phyloP scores from a whole-genome alignment of 179 eudicot species.

The Heliamphora pulchella region DNA sequence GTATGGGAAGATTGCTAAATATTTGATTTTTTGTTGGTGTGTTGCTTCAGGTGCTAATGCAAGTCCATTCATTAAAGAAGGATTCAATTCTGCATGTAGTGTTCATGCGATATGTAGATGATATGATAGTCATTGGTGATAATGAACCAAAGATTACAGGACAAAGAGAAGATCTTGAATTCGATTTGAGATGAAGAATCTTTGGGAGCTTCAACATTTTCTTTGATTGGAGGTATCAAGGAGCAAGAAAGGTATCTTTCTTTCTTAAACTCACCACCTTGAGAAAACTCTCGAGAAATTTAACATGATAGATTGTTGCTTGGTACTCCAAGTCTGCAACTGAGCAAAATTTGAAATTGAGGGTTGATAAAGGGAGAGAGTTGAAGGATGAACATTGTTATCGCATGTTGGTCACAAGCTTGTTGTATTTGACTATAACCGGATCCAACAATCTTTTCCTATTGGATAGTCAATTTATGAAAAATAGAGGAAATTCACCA shows the following conservation, averaged over 20 bases:
- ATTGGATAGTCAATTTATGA: too few relatives aligned
- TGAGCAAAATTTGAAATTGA: background rate
- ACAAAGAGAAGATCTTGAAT: background rate
- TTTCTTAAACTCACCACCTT: background rate
- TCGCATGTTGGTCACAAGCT: too few relatives aligned
- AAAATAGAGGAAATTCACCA: background rate
- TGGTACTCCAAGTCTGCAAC: background rate
- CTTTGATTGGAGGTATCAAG: background rate
- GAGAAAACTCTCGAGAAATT: background rate
- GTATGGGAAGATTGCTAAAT: background rate
- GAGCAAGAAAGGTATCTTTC: background rate
- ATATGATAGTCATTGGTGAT: background rate
- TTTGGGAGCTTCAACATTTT: background rate
- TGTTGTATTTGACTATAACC: too few relatives aligned
- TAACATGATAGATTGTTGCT: background rate
- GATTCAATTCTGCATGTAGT: background rate
- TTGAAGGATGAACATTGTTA: too few relatives aligned
- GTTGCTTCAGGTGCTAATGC: background rate
- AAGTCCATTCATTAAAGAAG: background rate
- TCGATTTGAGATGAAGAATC: conserved; percentile 8
- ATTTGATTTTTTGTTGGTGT: background rate
- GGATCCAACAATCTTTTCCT: too few relatives aligned
- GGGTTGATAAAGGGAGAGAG: background rate
- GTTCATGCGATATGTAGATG: background rate
- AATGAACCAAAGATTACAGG: background rate